Evolutionary conservation across 2,329 filamentous ascomycete species (phyloP).

Genomic region (Thielaviopsis musarum): DNA sequence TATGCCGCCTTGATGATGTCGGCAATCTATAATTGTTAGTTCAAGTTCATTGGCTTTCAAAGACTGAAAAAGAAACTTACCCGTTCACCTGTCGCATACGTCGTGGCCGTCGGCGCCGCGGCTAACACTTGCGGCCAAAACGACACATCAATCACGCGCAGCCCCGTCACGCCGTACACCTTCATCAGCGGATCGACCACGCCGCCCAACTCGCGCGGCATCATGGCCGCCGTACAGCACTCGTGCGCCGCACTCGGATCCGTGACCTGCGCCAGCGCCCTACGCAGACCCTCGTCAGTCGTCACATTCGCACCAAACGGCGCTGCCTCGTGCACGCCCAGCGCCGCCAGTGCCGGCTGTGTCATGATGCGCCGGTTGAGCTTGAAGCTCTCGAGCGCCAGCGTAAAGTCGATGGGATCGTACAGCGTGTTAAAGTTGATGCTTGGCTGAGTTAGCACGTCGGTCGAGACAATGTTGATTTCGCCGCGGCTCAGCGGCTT

Average conservation of each 20-base stretch:
- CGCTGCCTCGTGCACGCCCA: constrained; percentile 17
- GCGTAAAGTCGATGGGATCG: constrained; percentile 22
- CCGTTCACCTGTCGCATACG: constrained; percentile 21
- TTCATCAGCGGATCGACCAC: constrained; percentile 17
- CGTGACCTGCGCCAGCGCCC: constrained; percentile 11
- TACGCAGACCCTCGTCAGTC: constrained; percentile 17
- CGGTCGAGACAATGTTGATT: constrained; percentile 21
- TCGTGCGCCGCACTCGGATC: constrained; percentile 11
- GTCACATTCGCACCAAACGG: constrained; percentile 16
- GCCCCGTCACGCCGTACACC: constrained; percentile 15
- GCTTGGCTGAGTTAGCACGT: constrained; percentile 20
- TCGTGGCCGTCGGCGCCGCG: constrained; percentile 17
- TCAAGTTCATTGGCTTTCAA: background rate
- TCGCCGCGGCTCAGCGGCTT: constrained; percentile 25
- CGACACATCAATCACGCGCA: constrained; percentile 23
- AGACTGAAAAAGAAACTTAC: constrained; percentile 13
- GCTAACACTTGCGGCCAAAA: constrained; percentile 17
- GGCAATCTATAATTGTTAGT: constrained; percentile 11
- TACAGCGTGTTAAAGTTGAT: constrained; percentile 24
- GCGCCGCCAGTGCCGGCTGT: constrained; percentile 17
- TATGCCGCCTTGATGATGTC: constrained; percentile 5
- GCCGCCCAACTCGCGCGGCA: constrained; percentile 25
- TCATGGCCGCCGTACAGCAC: constrained; percentile 20
- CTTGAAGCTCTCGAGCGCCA: constrained; percentile 18
- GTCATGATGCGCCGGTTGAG: constrained; percentile 21